Conservation (phyloP, 352 stramenopile genomes). For the Globisporangium rhizosaccharum region DNA sequence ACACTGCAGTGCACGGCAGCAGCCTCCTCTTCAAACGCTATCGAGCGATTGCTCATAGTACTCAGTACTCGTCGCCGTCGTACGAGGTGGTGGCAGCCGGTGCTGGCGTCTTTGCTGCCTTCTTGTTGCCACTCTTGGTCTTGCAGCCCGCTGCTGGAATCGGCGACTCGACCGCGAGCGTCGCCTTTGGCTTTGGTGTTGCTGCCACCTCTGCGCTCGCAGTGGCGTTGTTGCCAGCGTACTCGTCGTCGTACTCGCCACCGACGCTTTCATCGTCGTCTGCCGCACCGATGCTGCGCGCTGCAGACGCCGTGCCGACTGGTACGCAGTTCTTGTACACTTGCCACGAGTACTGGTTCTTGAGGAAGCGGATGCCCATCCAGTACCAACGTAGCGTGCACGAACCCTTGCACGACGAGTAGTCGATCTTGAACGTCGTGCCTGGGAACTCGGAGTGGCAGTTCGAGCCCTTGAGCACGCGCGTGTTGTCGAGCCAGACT, state of each 20-base stretch:
- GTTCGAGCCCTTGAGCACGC: constrained; percentile 28
- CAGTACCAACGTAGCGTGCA: constrained; percentile 40
- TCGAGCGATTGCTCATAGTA: not conserved
- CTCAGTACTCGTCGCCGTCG: not conserved
- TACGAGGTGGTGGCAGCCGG: not conserved
- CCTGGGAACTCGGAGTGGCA: constrained; percentile 30
- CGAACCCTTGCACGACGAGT: constrained; percentile 26
- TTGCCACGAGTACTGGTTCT: constrained; percentile 51
- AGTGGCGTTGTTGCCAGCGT: not conserved
- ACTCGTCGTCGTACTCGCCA: constrained; percentile 4
- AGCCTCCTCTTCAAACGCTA: too few relatives aligned
- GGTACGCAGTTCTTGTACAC: constrained; percentile 45
- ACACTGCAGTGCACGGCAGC: not conserved
- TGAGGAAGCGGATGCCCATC: constrained; percentile 32
- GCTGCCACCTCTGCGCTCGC: not conserved
- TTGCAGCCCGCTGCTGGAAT: not conserved
- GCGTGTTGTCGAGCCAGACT: constrained; percentile 35
- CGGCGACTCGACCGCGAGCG: not conserved
- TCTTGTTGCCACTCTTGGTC: not conserved
- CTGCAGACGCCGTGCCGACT: not conserved
- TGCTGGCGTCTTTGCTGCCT: not conserved
- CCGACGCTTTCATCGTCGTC: not conserved
- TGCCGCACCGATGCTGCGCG: not conserved
- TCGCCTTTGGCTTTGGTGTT: not conserved
- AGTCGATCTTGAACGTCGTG: constrained; percentile 31